phyloP scores from a whole-genome alignment of 257 asterid species.

The Hygrophila difformis region DNA sequence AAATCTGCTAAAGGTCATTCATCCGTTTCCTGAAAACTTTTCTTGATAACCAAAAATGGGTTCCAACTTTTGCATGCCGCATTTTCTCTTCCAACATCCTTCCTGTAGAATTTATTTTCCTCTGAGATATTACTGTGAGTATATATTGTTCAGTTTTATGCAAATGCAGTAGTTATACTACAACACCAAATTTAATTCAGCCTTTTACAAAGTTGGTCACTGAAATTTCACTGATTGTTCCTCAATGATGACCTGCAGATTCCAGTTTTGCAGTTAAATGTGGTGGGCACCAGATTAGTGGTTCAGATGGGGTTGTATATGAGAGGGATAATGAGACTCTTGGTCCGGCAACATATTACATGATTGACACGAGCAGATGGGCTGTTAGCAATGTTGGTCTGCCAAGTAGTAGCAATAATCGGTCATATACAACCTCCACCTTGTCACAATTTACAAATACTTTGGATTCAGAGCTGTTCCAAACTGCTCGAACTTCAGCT shows the following conservation, averaged over 20 bases:
- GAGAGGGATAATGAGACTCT: slow-evolving; percentile 47
- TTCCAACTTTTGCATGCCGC: too few relatives aligned
- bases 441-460: slow-evolving; percentile 44
- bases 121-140: too few relatives aligned
- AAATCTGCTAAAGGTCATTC: too few relatives aligned
- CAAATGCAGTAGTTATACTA: too few relatives aligned
- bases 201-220: background rate
- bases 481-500: slow-evolving; percentile 54
- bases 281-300: slow-evolving; percentile 49
- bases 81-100: too few relatives aligned
- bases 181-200: too few relatives aligned
- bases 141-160: too few relatives aligned
- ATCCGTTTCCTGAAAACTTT: too few relatives aligned
- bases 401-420: slow-evolving; percentile 22
- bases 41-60: too few relatives aligned
- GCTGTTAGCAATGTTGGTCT: slow-evolving; percentile 74
- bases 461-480: slow-evolving; percentile 55
- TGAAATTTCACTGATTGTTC: slow-evolving; percentile 1
- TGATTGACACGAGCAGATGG: slow-evolving; percentile 41
- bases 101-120: too few relatives aligned
- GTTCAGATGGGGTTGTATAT: slow-evolving; percentile 26
- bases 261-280: slow-evolving; percentile 59
- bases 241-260: slow-evolving; percentile 33
- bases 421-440: slow-evolving; percentile 22
- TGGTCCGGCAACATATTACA: slow-evolving; percentile 62